Evolutionary conservation across 169 alveolate genomes (phyloP).

Genomic region (Besnoitia besnoiti): DNA sequence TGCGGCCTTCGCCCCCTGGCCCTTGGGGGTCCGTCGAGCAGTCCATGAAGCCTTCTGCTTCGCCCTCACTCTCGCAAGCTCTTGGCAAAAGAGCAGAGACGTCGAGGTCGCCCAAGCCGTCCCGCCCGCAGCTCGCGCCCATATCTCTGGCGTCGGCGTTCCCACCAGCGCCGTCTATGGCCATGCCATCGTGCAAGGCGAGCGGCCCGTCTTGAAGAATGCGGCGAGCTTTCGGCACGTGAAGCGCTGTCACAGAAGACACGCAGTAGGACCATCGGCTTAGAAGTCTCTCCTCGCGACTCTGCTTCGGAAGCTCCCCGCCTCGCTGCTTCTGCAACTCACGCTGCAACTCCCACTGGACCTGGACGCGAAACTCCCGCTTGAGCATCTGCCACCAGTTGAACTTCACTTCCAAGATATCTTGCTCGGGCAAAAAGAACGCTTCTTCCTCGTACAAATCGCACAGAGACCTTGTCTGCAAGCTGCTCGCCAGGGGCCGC

Average conservation of each 20-base stretch:
- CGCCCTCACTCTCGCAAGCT: not conserved
- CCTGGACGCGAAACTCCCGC: not conserved
- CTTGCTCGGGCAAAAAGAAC: slow-evolving; percentile 32
- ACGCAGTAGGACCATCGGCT: slow-evolving; percentile 23
- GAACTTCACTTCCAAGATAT: slow-evolving; percentile 41
- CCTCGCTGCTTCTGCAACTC: not conserved
- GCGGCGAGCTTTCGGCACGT: not conserved
- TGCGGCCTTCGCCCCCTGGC: not conserved
- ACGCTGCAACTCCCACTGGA: not conserved
- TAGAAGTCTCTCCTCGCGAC: not conserved
- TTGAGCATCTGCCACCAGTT: slow-evolving; percentile 46
- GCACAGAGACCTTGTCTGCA: not conserved
- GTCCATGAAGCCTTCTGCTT: not conserved
- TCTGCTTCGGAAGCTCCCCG: not conserved
- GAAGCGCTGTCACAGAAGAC: not conserved
- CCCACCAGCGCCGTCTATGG: not conserved
- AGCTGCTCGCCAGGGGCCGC: not conserved
- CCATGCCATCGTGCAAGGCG: no score
- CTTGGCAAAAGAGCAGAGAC: not conserved
- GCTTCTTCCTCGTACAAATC: slow-evolving; percentile 46
- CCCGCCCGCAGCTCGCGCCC: not conserved
- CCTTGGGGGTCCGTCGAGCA: not conserved
- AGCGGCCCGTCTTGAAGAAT: not conserved
- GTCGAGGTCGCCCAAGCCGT: not conserved
- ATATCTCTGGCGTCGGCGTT: not conserved